Evolutionary conservation across 2,329 filamentous ascomycete species (phyloP), one percentile per base, ranked within the genome.

Genomic region (Coniochaeta sp.): DNA sequence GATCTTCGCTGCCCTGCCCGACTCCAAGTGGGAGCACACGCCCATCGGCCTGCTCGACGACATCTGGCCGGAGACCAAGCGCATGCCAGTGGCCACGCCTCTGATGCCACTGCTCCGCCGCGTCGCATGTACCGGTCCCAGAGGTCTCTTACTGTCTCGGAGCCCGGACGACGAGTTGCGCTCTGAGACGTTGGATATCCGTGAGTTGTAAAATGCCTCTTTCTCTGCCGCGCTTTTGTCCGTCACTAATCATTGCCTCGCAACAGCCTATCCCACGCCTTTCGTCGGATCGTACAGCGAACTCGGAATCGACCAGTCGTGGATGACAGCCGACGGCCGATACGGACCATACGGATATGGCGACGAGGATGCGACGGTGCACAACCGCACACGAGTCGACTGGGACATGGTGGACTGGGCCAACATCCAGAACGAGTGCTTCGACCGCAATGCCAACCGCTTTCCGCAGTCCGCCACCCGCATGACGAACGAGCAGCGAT

Each of bases 371-470:
- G 50, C 49, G 9, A 33, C 55, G 3, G 32, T 55, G 4, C 63
- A 66, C 53, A 58, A 53, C 22, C 56, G 65, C 13, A 50, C 56
- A 16, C 58, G 53, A 47, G 63, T 66, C 13, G 58, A 65, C 40
- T 67, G 64, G 64, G 57, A 62, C 47, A 54, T 26, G n/a, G 28
- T 63, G 20, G 65, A 71, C 52, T 71, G 69, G 69, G 63, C 60
- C 13, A 38, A 56, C 32, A 56, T 71, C 22, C 68, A 70, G 53
- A 63, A 64, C 50, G 53, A 64, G 20, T 71, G 68, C 54, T 63
- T 78, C 12, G 59, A 69, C 48, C 67, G 67, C 47, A 86, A 86
- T 62, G 65, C 70, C 40, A 65, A 73, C 30, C 74, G 82, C 22
- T 85, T 65, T 65, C 71, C 59, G 18, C n/a, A 18, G 6, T 26